These are phyloP conservation scores for Aureobasidium sp. DNA, from an alignment of 2,329 filamentous ascomycete species.

Conservation along the genomic window DNA sequence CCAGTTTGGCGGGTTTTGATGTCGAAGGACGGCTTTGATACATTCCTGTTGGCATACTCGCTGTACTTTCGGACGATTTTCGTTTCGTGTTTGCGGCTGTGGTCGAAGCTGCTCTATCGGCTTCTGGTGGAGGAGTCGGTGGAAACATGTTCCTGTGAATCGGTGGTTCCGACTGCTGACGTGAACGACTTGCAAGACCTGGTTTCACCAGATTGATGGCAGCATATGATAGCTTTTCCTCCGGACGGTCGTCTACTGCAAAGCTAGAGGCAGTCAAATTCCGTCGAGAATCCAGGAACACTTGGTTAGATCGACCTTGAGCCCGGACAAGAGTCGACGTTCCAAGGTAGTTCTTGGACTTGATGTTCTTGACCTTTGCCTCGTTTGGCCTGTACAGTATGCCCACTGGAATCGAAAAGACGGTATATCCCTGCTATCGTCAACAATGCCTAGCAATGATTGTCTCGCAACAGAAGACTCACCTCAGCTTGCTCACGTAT, in stretches of 20 bases:
- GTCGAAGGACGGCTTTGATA: slow-evolving; percentile 37
- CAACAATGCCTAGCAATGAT: slow-evolving; percentile 19
- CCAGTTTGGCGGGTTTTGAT: slow-evolving; percentile 43
- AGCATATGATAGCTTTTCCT: slow-evolving; percentile 81
- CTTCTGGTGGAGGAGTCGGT: slow-evolving; percentile 95
- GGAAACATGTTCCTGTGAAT: slow-evolving; percentile 74
- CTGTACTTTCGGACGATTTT: slow-evolving; percentile 38
- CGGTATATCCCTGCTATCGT: slow-evolving; percentile 79
- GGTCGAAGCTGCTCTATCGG: slow-evolving; percentile 34
- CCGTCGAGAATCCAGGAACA: slow-evolving; percentile 22
- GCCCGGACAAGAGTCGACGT: slow-evolving; percentile 91
- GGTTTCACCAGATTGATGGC: slow-evolving; percentile 90
- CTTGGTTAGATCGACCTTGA: slow-evolving; percentile 21
- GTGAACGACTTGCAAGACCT: slow-evolving; percentile 64
- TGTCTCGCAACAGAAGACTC: slow-evolving; percentile 24
- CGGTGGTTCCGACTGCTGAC: slow-evolving; percentile 81
- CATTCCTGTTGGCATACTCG: slow-evolving; percentile 31
- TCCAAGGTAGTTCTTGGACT: slow-evolving; percentile 94
- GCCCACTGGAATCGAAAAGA: slow-evolving; percentile 95
- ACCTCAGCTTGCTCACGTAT: slow-evolving; percentile 91
- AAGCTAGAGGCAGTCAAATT: slow-evolving; percentile 25
- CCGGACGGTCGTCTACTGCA: slow-evolving; percentile 70
- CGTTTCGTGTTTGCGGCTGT: slow-evolving; percentile 18
- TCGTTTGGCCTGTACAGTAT: slow-evolving; percentile 94
- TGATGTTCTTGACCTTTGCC: slow-evolving; percentile 95